Conservation (phyloP, 2,329 filamentous ascomycete species). For the Monosporascus ibericus region DNA sequence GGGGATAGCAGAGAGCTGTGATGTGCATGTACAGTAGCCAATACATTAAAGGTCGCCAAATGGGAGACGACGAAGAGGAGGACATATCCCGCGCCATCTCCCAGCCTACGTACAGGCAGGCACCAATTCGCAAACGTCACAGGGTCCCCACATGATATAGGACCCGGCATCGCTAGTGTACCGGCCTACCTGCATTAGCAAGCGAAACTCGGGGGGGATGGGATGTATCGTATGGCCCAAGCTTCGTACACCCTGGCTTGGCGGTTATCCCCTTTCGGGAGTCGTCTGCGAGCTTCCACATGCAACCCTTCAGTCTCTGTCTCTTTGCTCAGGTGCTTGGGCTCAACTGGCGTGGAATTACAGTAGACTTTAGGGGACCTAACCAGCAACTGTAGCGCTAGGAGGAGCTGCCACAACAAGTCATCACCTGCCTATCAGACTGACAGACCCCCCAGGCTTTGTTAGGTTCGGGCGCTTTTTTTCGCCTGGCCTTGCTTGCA, state of each 20-base stretch:
- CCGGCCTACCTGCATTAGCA: not conserved
- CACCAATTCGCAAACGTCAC: constrained; percentile 29
- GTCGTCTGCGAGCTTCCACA: not conserved
- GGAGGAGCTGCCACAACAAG: not conserved
- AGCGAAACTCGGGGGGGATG: not conserved
- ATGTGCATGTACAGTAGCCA: too few species aligned
- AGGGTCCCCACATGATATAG: constrained; percentile 2
- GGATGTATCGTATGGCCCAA: constrained; percentile 7
- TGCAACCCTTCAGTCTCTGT: too few species aligned
- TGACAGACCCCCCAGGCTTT: too few species aligned
- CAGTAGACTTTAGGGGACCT: not conserved
- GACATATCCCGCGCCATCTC: not conserved
- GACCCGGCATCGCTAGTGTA: not conserved
- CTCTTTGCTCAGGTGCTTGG: too few species aligned
- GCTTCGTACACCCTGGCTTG: not conserved
- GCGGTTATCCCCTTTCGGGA: not conserved
- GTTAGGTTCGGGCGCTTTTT: not conserved
- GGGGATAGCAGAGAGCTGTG: too few species aligned
- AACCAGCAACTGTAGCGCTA: not conserved
- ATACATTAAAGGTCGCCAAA: too few species aligned
- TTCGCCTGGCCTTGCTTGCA: not conserved
- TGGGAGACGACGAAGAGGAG: too few species aligned
- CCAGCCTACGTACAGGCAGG: constrained; percentile 9
- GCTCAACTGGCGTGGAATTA: not conserved
- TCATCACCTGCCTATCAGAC: too few species aligned